Conservation (phyloP, 164 flowering plant species). For the Chloranthus sessilifolius region DNA sequence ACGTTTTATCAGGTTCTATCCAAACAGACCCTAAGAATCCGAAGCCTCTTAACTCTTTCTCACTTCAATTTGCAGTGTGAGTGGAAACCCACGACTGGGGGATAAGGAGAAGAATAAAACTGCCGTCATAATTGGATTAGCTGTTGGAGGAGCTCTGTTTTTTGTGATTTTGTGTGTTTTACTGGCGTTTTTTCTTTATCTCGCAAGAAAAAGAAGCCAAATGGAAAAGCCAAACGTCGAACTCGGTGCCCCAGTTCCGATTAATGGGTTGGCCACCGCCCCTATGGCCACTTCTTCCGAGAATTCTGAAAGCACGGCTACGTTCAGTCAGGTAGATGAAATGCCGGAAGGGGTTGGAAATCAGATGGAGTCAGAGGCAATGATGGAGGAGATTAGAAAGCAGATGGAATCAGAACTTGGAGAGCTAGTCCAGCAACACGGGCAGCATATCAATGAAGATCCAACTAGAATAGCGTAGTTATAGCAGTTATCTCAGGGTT, state of each 20-base stretch:
- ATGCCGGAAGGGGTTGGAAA: not conserved
- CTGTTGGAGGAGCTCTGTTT: not conserved
- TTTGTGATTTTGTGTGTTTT: not conserved
- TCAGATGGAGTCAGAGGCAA: not conserved
- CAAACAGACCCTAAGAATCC: no score
- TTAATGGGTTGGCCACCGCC: no score
- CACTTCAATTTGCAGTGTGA: not conserved
- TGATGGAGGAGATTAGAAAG: not conserved
- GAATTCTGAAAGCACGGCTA: not conserved
- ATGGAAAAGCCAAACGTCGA: no score
- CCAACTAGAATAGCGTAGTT: no score
- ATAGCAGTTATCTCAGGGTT: no score
- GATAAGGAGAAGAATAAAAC: not conserved
- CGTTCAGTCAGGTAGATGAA: not conserved
- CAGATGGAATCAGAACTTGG: slow-evolving; percentile 1
- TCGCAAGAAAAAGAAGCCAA: no score
- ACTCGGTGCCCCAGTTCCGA: no score
- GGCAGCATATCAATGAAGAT: no score
- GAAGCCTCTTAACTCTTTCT: no score
- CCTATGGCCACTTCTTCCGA: no score
- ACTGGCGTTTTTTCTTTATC: not conserved
- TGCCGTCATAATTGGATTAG: not conserved
- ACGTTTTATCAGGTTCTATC: no score
- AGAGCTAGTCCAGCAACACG: no score
- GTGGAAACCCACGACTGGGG: not conserved